phyloP scores from a whole-genome alignment of 148 eudicot genomes.

The Vaccinium darrowii region DNA sequence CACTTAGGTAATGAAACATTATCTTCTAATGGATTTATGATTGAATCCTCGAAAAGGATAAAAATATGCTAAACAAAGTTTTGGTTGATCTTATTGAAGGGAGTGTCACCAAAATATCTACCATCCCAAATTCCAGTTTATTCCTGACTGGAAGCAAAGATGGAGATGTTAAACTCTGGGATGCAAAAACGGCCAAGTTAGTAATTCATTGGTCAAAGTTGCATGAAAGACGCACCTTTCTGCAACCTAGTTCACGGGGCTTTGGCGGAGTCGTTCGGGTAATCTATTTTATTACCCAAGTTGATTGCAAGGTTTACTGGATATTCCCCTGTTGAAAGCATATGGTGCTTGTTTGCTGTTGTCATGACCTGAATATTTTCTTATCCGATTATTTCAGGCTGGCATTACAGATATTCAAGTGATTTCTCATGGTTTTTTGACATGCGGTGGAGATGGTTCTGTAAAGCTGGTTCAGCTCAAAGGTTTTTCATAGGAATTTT shows the following conservation, averaged over 20 bases:
- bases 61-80: slow-evolving; percentile 9
- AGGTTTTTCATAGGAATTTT: slow-evolving; percentile 23
- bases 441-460: slow-evolving; percentile 88
- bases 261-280: slow-evolving; percentile 92
- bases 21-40: neutral
- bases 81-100: slow-evolving; percentile 42
- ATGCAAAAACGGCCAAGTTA: slow-evolving; percentile 76
- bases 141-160: slow-evolving; percentile 98
- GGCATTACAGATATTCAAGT: slow-evolving; percentile 84
- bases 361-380: slow-evolving; percentile 16
- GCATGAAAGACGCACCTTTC: slow-evolving; percentile 90
- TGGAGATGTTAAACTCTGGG: slow-evolving; percentile 99
- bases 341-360: neutral
- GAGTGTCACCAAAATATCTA: slow-evolving; percentile 76
- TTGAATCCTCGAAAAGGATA: neutral
- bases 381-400: slow-evolving; percentile 46
- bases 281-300: slow-evolving; percentile 13
- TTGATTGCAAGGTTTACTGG: neutral
- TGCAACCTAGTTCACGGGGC: slow-evolving; percentile 80
- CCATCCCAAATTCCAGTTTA: slow-evolving; percentile 84
- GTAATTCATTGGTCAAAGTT: slow-evolving; percentile 91
- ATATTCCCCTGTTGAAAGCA: neutral
- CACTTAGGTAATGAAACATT: slow-evolving; percentile 62
- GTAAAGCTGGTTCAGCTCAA: slow-evolving; percentile 61
- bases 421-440: slow-evolving; percentile 66